Evolutionary conservation across 352 stramenopile genomes (phyloP), one percentile per base, ranked within the genome.

Genomic region (Globisporangium cylindrosporum): DNA sequence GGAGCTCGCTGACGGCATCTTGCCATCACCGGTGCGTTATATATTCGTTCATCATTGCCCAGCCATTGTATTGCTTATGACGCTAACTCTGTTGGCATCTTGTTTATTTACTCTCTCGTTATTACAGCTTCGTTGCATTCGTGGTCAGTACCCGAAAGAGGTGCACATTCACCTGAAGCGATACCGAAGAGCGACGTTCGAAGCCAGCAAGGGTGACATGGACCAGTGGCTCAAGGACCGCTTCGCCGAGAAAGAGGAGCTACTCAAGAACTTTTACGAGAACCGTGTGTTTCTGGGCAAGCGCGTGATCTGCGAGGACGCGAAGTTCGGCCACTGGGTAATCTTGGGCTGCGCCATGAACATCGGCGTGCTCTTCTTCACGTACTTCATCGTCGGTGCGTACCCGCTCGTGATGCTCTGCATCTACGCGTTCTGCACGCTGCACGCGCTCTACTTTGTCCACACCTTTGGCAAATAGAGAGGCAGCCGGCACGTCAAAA

Each of bases 101-200:
- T n/a, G 2, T 51, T 51, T 12, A 14, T 12, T 46, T 41, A 41
- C 3, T 46, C 15, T 18, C 12, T 46, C 38, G 12, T 14, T 46
- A 24, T n/a, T 24, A 24, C 18, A 51, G 43, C 43, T 51, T 18
- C 43, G 85, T 38, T 87, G 92, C 12, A 65, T 81, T 0, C 62
- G 75, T 53, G 87, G 87, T 6, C 87, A 92, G 55, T 91, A 83
- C 63, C 87, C 87, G 8, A 80, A 64, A 9, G 80, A 88, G 43
- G 87, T 95, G 29, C 83, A 93, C 67, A 82, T 95, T 56, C 84
- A 93, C 70, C 68, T 92, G 61, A 81, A 76, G 59, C 74, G 82
- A 32, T 88, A 91, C 68, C 73, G 75, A 32, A 81, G 76, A 34
- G 72, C 63, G 22, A 77, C 77, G 32, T 58, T 93, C 36, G 61